phyloP scores from a whole-genome alignment of 176 grass and related monocot species.

The Carex scoparia region DNA sequence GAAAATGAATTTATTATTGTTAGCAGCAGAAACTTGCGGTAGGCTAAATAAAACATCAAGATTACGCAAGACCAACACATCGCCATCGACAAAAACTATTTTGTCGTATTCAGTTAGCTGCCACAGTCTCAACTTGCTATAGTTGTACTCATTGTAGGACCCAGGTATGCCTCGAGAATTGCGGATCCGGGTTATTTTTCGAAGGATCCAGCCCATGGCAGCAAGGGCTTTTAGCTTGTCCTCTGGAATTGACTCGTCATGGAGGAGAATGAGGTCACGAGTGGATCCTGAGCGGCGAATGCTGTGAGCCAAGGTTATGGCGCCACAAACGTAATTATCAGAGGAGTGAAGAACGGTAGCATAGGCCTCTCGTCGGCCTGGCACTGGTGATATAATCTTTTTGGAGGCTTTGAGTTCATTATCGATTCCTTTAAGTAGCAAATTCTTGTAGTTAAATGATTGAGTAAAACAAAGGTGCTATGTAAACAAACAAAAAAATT shows the following conservation, averaged over 20 bases:
- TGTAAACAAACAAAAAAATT: neutral
- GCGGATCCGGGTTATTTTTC: conserved; percentile 52
- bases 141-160: conserved; percentile 89
- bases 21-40: conserved; percentile 58
- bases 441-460: neutral
- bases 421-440: conserved; percentile 32
- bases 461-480: neutral
- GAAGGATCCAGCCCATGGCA: conserved; percentile 43
- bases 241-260: conserved; percentile 61
- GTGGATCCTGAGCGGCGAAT: conserved; percentile 61
- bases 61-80: conserved; percentile 68
- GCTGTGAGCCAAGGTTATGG: conserved; percentile 84
- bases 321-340: conserved; percentile 81
- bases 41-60: conserved; percentile 65
- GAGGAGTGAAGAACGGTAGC: conserved; percentile 97
- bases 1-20: conserved; percentile 59
- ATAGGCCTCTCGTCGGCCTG: conserved; percentile 55
- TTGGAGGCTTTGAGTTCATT: conserved; percentile 31
- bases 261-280: conserved; percentile 70
- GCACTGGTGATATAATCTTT: neutral
- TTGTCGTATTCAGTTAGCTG: conserved; percentile 78
- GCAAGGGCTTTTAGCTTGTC: conserved; percentile 42
- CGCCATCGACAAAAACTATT: conserved; percentile 72
- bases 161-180: conserved; percentile 52
- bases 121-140: conserved; percentile 93